phyloP scores from a whole-genome alignment of 176 grass and related monocot species.

The Dactylis glomerata region DNA sequence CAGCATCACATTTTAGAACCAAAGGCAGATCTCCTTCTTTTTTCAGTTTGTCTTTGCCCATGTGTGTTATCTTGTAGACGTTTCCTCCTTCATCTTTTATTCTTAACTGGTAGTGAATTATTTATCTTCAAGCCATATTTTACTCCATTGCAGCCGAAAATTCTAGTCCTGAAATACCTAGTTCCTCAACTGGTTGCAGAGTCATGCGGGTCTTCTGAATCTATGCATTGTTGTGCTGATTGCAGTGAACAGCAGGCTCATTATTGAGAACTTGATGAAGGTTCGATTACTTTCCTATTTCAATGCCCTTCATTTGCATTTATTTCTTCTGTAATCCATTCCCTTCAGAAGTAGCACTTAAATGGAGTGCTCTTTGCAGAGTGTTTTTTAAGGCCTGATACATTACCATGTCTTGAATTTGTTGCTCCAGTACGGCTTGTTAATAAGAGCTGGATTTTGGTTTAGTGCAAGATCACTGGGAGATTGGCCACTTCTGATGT shows the following conservation, averaged over 20 bases:
- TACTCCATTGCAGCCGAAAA: not conserved
- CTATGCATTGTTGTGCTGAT: slow-evolving; percentile 94
- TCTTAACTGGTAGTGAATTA: not conserved
- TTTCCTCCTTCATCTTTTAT: not conserved
- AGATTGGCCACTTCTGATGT: slow-evolving; percentile 97
- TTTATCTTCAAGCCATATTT: not conserved
- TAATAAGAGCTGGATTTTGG: slow-evolving; percentile 99
- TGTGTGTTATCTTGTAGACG: no score
- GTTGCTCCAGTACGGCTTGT: slow-evolving; percentile 78
- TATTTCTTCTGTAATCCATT: slow-evolving; percentile 5
- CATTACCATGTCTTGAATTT: slow-evolving; percentile 24
- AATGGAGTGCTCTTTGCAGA: not conserved
- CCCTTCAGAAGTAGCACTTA: not conserved
- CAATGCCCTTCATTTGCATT: not conserved
- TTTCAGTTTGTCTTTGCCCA: no score
- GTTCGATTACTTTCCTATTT: slow-evolving; percentile 36
- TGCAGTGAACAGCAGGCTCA: slow-evolving; percentile 93
- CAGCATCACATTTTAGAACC: no score
- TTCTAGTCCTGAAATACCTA: slow-evolving; percentile 12
- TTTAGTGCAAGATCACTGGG: slow-evolving; percentile 78
- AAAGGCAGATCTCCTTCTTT: no score
- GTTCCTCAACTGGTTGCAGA: slow-evolving; percentile 51
- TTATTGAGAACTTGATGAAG: slow-evolving; percentile 99
- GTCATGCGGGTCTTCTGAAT: slow-evolving; percentile 98
- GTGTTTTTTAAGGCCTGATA: slow-evolving; percentile 8